Evolutionary conservation across 441 rosid genomes (phyloP), one percentile per base, ranked within the genome.

Genomic region (Jatropha podagrica): DNA sequence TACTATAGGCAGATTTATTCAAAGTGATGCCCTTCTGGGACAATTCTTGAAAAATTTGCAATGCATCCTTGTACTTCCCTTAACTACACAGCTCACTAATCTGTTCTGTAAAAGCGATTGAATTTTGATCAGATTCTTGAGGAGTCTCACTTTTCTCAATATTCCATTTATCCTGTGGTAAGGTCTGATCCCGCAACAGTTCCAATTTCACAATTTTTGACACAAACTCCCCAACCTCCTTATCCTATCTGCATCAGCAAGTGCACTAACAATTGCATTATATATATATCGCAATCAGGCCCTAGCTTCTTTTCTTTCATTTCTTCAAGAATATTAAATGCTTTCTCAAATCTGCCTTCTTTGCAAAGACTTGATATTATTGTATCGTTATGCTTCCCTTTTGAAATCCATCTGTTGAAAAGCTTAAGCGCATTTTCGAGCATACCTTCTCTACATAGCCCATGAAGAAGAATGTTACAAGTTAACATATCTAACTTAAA

Each of bases 341-440:
- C 97, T 82, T 88, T 97, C 76, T 88, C 86, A 76, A 88, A 67
- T 86, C 91, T 89, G 75, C 83, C 84, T 73, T 83, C 87, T 80
- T 81, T 88, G 76, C 95, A 91, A 69, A 91, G 85, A 73, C 88
- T 77, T 52, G 92, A 85, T 78, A 95, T 90, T 79, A 95, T 79
- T 12, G 89, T 95, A 86, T 90, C 90, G 85, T 90, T 63, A 27
- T 72, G 60, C 74, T 88, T 87, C 49, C 91, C 95, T 74, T 87
- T 81, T 5, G 83, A 86, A 74, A 84, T 82, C 87, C 91, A 90
- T 0, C 89, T 75, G 68, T 86, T 72, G 82, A 93, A 90, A 85
- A 91, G 93, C 75, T 83, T 88, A 69, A 95, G 86, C 68, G 96
- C 97, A 80, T 91, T 93, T 44, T 93, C 96, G 55, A 88, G 87